Percentiles rank a stretch among this genome's conserved stretches.
Conservation (phyloP, 2,329 filamentous ascomycete genomes). For the Penicillium vulpinum region DNA sequence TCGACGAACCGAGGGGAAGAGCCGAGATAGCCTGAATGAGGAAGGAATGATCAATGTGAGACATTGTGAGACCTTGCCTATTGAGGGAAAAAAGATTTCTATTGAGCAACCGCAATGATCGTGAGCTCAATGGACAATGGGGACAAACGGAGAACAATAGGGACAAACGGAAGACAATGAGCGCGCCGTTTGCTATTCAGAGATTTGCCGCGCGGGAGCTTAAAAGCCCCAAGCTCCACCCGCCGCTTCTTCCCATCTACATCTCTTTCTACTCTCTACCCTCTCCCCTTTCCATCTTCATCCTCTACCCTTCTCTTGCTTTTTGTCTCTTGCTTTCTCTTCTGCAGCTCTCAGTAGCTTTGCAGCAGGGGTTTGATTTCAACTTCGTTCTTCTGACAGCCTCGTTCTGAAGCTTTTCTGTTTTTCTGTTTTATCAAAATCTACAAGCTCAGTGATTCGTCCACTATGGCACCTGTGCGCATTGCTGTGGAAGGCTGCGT, state of each 20-base stretch:
- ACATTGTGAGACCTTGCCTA: slow-evolving; percentile 23
- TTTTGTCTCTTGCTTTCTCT: neutral
- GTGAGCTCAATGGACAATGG: neutral
- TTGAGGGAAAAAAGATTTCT: neutral
- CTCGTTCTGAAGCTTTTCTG: neutral
- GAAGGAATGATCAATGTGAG: slow-evolving; percentile 31
- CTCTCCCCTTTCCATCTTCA: slow-evolving; percentile 1
- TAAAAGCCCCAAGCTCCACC: slow-evolving; percentile 8
- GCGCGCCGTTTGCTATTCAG: neutral
- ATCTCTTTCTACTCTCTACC: slow-evolving; percentile 3
- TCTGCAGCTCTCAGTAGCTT: neutral
- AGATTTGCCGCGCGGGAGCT: slow-evolving; percentile 12
- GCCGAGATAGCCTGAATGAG: slow-evolving; percentile 40
- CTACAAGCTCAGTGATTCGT: neutral
- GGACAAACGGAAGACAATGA: neutral
- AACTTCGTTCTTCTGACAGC: neutral
- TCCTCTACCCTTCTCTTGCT: neutral
- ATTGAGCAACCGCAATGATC: neutral
- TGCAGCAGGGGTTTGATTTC: neutral
- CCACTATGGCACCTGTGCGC: slow-evolving; percentile 50
- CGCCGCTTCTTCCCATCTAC: slow-evolving; percentile 9
- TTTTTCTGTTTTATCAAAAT: neutral
- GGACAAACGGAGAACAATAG: neutral
- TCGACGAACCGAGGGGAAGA: slow-evolving; percentile 37
- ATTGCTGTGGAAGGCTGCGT: slow-evolving; percentile 87